These are phyloP conservation scores for Xylariaceae sp. DNA, from an alignment of 2,329 filamentous ascomycete genomes.

Conservation along the genomic window DNA sequence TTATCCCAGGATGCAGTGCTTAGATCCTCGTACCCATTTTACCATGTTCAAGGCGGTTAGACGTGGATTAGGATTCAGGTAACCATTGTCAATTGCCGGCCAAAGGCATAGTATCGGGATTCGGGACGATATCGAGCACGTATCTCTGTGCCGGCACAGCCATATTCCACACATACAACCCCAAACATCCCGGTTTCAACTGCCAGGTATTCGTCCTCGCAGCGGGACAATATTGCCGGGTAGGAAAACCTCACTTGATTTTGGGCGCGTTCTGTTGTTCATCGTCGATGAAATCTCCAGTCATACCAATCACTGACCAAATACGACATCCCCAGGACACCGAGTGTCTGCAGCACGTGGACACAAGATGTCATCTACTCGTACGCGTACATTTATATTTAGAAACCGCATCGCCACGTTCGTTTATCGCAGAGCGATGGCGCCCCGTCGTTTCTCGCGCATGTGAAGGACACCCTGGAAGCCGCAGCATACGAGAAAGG, in stretches of 20 bases:
- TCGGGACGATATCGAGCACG: constrained; percentile 2
- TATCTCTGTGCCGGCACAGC: neutral
- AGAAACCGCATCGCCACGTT: constrained; percentile 5
- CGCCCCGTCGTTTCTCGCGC: constrained; percentile 74
- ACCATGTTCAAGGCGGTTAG: neutral
- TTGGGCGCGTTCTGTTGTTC: neutral
- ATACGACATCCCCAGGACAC: constrained; percentile 3
- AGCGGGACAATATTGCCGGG: neutral
- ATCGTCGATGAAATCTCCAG: neutral
- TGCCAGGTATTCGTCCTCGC: neutral
- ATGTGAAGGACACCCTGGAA: constrained; percentile 83
- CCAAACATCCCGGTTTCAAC: constrained; percentile 2
- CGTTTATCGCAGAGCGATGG: constrained; percentile 62
- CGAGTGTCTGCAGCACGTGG: neutral
- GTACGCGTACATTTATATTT: constrained; percentile 9
- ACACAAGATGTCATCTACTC: constrained; percentile 1
- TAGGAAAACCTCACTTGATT: neutral
- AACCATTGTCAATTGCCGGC: constrained; percentile 3
- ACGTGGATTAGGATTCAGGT: neutral
- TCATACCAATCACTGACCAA: neutral
- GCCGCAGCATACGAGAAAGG: constrained; percentile 86
- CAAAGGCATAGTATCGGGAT: neutral
- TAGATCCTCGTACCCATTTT: neutral
- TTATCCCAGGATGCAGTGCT: neutral
- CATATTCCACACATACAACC: neutral